Evolutionary conservation across 2,329 filamentous ascomycete genomes (phyloP).

Genomic region (Chaetomiaceae sp.): DNA sequence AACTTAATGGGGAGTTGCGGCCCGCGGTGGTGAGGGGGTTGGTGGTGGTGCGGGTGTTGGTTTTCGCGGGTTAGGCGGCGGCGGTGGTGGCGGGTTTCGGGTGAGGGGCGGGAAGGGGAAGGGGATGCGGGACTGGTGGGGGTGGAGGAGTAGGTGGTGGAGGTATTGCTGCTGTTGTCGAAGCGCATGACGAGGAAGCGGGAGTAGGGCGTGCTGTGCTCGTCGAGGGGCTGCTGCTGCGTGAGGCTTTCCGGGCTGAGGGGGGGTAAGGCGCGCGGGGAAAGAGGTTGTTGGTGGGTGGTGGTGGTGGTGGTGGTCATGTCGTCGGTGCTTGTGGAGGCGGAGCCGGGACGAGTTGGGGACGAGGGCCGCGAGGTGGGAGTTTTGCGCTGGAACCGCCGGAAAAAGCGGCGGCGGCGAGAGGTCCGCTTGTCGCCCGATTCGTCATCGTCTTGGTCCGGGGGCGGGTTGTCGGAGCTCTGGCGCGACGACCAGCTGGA

Average conservation of each 20-base stretch:
- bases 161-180: not conserved
- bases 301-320: not conserved
- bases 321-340: not conserved
- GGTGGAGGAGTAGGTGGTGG: not conserved
- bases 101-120: no score
- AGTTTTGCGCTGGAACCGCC: constrained; percentile 14
- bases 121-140: no score
- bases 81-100: constrained; percentile 2
- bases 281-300: not conserved
- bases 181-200: constrained; percentile 30
- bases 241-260: constrained; percentile 3
- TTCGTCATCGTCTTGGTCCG: not conserved
- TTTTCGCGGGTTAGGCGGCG: not conserved
- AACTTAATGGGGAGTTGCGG: constrained; percentile 15
- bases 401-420: constrained; percentile 19
- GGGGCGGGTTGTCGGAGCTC: not conserved
- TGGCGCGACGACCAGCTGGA: not conserved
- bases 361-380: not conserved
- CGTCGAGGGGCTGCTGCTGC: constrained; percentile 7
- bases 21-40: not conserved
- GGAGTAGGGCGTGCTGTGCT: constrained; percentile 28
- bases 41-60: not conserved
- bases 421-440: not conserved
- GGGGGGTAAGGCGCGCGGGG: not conserved
- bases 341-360: constrained; percentile 1